A percentile compares a stretch with the other conserved stretches of the same genome.
phyloP scores from a whole-genome alignment of 2,329 filamentous ascomycete genomes.

The Pestalotiopsis sp. region DNA sequence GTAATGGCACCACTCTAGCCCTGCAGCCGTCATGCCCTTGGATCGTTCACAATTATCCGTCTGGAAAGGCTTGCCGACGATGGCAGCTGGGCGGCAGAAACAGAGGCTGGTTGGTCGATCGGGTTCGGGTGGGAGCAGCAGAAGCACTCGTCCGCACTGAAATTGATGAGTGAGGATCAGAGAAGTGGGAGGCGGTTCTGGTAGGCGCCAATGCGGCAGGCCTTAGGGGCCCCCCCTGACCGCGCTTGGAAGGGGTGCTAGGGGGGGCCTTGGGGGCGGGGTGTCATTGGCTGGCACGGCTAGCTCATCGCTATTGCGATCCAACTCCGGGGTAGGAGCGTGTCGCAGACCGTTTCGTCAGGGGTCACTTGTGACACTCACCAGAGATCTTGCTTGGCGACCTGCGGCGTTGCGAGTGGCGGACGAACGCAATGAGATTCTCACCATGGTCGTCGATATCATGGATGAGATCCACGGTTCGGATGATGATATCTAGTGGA shows the following conservation, averaged over 20 bases:
- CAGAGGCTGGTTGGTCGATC: not conserved
- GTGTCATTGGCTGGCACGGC: constrained; percentile 8
- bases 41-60: not conserved
- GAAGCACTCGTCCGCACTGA: not conserved
- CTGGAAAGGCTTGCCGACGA: not conserved
- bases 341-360: constrained; percentile 18
- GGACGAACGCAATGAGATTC: not conserved
- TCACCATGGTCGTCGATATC: not conserved
- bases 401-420: constrained; percentile 4
- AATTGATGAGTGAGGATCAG: not conserved
- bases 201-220: constrained; percentile 14
- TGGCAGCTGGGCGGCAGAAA: not conserved
- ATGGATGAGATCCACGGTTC: not conserved
- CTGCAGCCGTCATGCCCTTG: not conserved
- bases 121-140: not conserved
- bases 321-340: constrained; percentile 4
- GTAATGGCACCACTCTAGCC: constrained; percentile 13
- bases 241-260: not conserved
- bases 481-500: not conserved
- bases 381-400: constrained; percentile 13
- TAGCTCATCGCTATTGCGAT: not conserved
- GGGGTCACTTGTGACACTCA: constrained; percentile 16
- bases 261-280: not conserved
- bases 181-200: not conserved
- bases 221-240: not conserved